Conservation (phyloP, 2,329 filamentous ascomycete genomes). For the Chrysoporthe cubensis region DNA sequence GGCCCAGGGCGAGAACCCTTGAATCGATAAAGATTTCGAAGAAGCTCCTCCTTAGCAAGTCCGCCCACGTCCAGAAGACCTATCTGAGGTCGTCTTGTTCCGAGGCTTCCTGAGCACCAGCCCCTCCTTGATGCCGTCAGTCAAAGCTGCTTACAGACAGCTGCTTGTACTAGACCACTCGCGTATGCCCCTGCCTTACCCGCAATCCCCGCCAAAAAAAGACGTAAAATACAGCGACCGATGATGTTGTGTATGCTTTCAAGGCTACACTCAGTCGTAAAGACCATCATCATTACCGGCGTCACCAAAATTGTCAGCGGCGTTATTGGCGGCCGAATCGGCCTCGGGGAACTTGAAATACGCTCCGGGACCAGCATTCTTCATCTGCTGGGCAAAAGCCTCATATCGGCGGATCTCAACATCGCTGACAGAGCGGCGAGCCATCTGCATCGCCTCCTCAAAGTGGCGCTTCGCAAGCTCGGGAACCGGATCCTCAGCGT, state of each 20-base stretch:
- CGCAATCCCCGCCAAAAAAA: conserved; percentile 31
- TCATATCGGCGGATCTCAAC: conserved; percentile 98
- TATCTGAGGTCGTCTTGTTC: conserved; percentile 15
- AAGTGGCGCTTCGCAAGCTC: conserved; percentile 96
- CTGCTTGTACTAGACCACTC: conserved; percentile 8
- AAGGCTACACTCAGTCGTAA: conserved; percentile 72
- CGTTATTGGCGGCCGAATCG: conserved; percentile 68
- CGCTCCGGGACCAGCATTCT: conserved; percentile 91
- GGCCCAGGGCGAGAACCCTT: conserved; percentile 15
- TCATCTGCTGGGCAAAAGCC: conserved; percentile 98
- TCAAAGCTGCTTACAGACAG: conserved; percentile 8
- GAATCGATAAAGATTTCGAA: conserved; percentile 15
- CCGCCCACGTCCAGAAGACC: conserved; percentile 18
- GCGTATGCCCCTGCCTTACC: background rate
- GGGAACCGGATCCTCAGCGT: conserved; percentile 88
- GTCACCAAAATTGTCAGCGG: conserved; percentile 74
- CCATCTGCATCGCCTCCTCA: conserved; percentile 96
- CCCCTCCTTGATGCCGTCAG: background rate
- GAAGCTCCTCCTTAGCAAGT: conserved; percentile 5
- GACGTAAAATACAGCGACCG: conserved; percentile 52
- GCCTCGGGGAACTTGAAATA: conserved; percentile 94
- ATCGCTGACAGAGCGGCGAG: conserved; percentile 90
- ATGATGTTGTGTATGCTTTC: conserved; percentile 29
- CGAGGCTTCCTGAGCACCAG: conserved; percentile 4
- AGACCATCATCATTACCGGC: conserved; percentile 95